Conservation (phyloP, 1,284 basidiomycete species). For the Papiliotrema nemorosa region DNA sequence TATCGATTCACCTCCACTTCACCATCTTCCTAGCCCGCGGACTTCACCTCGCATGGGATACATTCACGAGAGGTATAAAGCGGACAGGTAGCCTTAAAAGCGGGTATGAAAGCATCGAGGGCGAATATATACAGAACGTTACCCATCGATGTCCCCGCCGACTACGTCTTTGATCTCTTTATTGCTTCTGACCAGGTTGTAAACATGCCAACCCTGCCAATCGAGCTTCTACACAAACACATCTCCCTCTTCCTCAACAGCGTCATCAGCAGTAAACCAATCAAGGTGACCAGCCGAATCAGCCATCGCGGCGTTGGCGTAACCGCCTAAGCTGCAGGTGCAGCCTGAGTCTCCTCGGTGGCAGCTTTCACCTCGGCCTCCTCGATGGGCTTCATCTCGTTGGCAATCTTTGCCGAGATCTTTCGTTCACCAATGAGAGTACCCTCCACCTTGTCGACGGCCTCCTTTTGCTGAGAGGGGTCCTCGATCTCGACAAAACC, state of each 20-base stretch:
- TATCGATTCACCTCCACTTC: background rate
- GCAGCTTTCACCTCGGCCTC: conserved; percentile 22
- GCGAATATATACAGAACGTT: too few relatives aligned
- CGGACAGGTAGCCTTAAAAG: background rate
- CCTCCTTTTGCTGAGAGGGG: conserved; percentile 79
- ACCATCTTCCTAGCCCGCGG: background rate
- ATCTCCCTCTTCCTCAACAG: background rate
- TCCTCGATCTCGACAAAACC: conserved; percentile 87
- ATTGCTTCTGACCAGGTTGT: too few relatives aligned
- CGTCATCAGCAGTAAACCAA: background rate
- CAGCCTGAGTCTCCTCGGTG: conserved; percentile 6
- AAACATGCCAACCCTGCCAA: too few relatives aligned
- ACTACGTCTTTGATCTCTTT: too few relatives aligned
- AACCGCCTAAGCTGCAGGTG: background rate
- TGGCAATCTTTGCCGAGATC: conserved; percentile 81
- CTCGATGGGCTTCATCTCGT: conserved; percentile 47
- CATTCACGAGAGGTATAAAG: background rate
- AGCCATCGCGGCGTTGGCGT: background rate
- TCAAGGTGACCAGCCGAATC: background rate
- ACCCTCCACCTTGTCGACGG: conserved; percentile 70
- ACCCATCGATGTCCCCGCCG: too few relatives aligned
- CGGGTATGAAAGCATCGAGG: too few relatives aligned
- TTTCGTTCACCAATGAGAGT: conserved; percentile 73
- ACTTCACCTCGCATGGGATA: background rate
- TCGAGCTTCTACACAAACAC: background rate